These are phyloP conservation scores for Akanthomyces dipterigenus DNA, from an alignment of 2,329 filamentous ascomycete species.

Conservation along the genomic window DNA sequence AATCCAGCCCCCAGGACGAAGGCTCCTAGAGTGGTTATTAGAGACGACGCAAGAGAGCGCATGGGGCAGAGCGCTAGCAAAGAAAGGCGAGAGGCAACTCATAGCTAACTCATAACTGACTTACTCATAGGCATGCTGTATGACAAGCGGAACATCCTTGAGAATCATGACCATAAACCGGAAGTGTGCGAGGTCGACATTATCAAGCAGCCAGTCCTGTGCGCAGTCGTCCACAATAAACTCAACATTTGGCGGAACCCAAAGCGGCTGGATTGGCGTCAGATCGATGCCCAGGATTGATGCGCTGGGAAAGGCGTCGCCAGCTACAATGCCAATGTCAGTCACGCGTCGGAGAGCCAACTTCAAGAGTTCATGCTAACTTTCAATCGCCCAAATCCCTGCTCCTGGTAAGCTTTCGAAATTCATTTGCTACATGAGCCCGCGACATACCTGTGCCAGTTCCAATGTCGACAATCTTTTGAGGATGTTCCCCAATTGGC, in stretches of 20 bases:
- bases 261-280: constrained; percentile 39
- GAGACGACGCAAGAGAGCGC: background rate
- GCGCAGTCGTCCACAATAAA: constrained; percentile 58
- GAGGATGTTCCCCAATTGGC: constrained; percentile 31
- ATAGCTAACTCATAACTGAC: constrained; percentile 11
- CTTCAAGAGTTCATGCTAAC: constrained; percentile 19
- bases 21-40: constrained; percentile 9
- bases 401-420: background rate
- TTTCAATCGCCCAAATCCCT: constrained; percentile 49
- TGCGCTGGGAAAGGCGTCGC: constrained; percentile 34
- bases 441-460: constrained; percentile 32
- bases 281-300: constrained; percentile 36
- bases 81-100: too few relatives aligned
- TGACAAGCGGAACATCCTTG: constrained; percentile 42
- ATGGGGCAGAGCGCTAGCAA: background rate
- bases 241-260: constrained; percentile 52
- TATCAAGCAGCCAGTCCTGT: constrained; percentile 47
- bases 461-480: constrained; percentile 41
- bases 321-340: constrained; percentile 22
- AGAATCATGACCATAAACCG: constrained; percentile 44
- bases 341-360: background rate
- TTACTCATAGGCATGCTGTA: constrained; percentile 30
- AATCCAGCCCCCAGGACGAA: constrained; percentile 39
- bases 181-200: constrained; percentile 52
- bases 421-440: background rate